Evolutionary conservation across 371 early-diverging fungal genomes (phyloP).

Genomic region (Lichtheimia ornata): DNA sequence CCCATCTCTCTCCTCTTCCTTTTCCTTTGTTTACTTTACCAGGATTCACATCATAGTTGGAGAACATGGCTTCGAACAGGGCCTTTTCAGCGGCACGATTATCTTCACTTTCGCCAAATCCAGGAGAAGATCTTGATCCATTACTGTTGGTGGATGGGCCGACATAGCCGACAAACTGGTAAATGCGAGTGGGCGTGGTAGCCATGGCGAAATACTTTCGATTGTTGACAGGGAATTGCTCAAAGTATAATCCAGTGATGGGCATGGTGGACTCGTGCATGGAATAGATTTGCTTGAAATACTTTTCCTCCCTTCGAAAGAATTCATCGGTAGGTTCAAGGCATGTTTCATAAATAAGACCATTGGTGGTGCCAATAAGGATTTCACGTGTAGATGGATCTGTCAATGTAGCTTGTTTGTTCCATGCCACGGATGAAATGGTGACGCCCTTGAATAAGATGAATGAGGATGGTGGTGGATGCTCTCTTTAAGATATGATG

Average conservation of each 20-base stretch:
- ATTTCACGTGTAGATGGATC: conserved; percentile 76
- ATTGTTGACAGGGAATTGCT: conserved; percentile 70
- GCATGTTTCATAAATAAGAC: conserved; percentile 84
- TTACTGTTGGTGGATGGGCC: conserved; percentile 18
- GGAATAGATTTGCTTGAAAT: conserved; percentile 69
- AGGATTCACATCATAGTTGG: conserved; percentile 61
- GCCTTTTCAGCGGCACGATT: conserved; percentile 35
- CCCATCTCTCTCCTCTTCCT: neutral
- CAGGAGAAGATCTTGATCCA: conserved; percentile 21
- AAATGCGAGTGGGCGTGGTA: conserved; percentile 80
- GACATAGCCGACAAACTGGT: conserved; percentile 82
- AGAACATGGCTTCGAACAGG: conserved; percentile 65
- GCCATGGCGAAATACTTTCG: conserved; percentile 78
- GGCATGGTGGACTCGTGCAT: conserved; percentile 65
- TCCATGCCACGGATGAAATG: conserved; percentile 90
- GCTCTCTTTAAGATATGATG: no score
- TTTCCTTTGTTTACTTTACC: conserved; percentile 24
- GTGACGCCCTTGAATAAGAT: conserved; percentile 55
- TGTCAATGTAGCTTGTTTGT: conserved; percentile 56
- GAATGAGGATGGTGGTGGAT: neutral
- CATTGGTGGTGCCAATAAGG: conserved; percentile 82
- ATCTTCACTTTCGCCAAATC: conserved; percentile 26
- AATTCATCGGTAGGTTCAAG: conserved; percentile 82
- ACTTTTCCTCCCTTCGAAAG: conserved; percentile 80
- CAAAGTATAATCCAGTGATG: conserved; percentile 79